Percentiles rank a stretch among this genome's conserved stretches.
These are phyloP conservation scores for Letharia lupina DNA, from an alignment of 495 filamentous ascomycete species.

Conservation along the genomic window DNA sequence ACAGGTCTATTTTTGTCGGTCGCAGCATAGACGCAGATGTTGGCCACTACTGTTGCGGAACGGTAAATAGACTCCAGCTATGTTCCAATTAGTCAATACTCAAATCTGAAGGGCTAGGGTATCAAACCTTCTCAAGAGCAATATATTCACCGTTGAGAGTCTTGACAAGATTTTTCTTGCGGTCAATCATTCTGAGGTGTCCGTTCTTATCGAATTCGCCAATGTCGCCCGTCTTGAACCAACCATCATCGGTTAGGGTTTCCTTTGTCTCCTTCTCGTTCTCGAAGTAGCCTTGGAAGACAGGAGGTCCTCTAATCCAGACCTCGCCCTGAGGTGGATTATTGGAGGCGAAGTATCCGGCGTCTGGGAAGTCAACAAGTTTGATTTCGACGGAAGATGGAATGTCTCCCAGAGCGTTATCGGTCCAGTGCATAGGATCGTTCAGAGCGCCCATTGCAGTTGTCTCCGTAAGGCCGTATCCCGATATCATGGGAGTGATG, in stretches of 20 bases:
- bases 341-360: constrained; percentile 81
- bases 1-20: constrained; percentile 73
- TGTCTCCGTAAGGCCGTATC: constrained; percentile 96
- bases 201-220: constrained; percentile 42
- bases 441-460: constrained; percentile 87
- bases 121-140: constrained; percentile 73
- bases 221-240: constrained; percentile 52
- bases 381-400: constrained; percentile 82
- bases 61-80: constrained; percentile 90
- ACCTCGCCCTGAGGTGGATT: constrained; percentile 67
- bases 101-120: not conserved
- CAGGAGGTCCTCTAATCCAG: constrained; percentile 58
- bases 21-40: constrained; percentile 92
- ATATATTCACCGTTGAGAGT: constrained; percentile 96
- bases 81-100: not conserved
- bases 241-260: constrained; percentile 42
- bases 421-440: constrained; percentile 85
- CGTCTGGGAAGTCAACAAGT: constrained; percentile 90
- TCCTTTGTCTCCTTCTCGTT: constrained; percentile 42
- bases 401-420: constrained; percentile 69
- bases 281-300: constrained; percentile 43
- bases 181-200: constrained; percentile 45
- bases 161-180: constrained; percentile 52
- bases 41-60: constrained; percentile 71
- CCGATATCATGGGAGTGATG: constrained; percentile 79